phyloP scores from a whole-genome alignment of 2,329 filamentous ascomycete genomes.

The Alternaria ethzedia region DNA sequence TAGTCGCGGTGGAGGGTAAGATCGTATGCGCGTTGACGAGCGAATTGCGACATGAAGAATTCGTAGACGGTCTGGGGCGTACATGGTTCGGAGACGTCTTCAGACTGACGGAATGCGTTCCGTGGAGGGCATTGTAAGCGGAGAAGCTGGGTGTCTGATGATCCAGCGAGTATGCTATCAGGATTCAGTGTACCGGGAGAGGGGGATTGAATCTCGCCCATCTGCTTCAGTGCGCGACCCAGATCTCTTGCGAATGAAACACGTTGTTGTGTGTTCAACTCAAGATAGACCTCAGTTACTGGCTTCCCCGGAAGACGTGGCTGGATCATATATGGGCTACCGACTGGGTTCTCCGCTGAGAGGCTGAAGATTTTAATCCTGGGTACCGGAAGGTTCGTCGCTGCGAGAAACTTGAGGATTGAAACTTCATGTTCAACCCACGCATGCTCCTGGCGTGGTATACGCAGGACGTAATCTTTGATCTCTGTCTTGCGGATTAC shows the following conservation, averaged over 20 bases:
- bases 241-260: neutral
- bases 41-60: neutral
- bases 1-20: too few relatives aligned
- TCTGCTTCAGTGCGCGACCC: rapidly evolving
- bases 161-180: neutral
- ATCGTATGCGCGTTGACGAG: too few relatives aligned
- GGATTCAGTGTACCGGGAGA: neutral
- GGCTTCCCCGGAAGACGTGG: neutral
- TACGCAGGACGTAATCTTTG: neutral
- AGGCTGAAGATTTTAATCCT: neutral
- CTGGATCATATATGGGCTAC: neutral
- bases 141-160: rapidly evolving
- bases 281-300: rapidly evolving
- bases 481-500: neutral
- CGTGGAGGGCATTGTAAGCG: neutral
- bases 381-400: neutral
- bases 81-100: too few relatives aligned
- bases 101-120: too few relatives aligned
- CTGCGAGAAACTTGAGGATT: neutral
- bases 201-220: neutral
- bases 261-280: neutral
- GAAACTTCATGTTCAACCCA: neutral
- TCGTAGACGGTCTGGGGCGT: neutral
- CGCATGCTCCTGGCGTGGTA: neutral
- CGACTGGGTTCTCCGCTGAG: neutral